phyloP scores from a whole-genome alignment of 1,284 basidiomycete species.

The Puccinia novopanici region DNA sequence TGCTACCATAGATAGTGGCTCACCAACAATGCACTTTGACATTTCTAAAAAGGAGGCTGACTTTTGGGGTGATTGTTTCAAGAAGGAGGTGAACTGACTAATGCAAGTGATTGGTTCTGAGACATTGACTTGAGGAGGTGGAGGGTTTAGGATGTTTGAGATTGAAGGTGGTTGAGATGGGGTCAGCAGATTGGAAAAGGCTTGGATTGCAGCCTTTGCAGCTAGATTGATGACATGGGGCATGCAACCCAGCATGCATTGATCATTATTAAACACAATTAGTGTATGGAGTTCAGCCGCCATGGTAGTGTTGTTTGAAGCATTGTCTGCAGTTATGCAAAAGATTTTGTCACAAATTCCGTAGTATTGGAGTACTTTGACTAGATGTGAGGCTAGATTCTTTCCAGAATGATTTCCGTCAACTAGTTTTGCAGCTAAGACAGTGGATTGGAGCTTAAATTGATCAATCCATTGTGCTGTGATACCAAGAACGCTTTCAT shows the following conservation, averaged over 20 bases:
- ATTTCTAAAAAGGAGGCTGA: neutral
- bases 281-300: neutral
- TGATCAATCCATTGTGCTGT: neutral
- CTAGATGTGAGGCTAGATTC: neutral
- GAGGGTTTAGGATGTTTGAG: no score
- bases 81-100: neutral
- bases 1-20: neutral
- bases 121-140: no score
- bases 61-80: neutral
- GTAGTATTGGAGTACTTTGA: neutral
- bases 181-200: neutral
- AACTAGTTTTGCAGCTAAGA: neutral
- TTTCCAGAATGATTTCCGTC: conserved; percentile 6
- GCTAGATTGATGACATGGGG: no score
- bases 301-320: conserved; percentile 2
- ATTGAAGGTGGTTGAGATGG: neutral
- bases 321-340: neutral
- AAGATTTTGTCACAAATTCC: neutral
- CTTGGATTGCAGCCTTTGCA: neutral
- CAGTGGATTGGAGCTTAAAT: conserved; percentile 4
- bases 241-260: neutral
- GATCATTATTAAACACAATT: neutral
- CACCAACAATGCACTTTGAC: neutral
- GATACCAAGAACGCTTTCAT: neutral
- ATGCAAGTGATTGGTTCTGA: neutral